Conservation (phyloP, 2,329 filamentous ascomycete species). For the Beauveria scarabaeidicola region DNA sequence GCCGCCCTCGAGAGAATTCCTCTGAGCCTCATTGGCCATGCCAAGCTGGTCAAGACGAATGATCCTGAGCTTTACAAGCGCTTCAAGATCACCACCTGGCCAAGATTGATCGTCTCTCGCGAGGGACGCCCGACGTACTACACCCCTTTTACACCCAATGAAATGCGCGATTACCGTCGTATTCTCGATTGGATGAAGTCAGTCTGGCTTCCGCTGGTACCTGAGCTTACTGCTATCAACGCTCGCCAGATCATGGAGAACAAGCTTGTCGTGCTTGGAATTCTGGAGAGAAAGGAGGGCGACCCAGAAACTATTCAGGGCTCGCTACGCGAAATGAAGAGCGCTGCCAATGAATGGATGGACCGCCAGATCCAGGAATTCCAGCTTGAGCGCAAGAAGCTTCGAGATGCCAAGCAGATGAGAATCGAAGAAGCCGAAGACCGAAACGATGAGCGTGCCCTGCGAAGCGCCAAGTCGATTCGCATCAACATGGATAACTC, state of each 20-base stretch:
- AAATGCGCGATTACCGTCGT: conserved; percentile 78
- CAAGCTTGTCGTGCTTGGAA: conserved; percentile 87
- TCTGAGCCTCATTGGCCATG: conserved; percentile 81
- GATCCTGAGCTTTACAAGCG: conserved; percentile 66
- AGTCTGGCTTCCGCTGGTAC: conserved; percentile 92
- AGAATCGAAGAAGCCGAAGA: conserved; percentile 95
- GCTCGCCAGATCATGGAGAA: conserved; percentile 91
- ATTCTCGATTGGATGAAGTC: conserved; percentile 90
- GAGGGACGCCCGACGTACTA: conserved; percentile 90
- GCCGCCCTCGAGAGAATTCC: conserved; percentile 77
- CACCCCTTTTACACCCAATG: conserved; percentile 72
- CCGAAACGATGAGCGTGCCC: conserved; percentile 77
- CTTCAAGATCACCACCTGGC: conserved; percentile 96
- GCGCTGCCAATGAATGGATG: conserved; percentile 94
- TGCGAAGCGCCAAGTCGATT: conserved; percentile 82
- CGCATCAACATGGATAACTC: conserved; percentile 84
- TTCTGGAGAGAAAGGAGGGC: conserved; percentile 67
- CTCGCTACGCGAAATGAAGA: conserved; percentile 86
- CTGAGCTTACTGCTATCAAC: conserved; percentile 85
- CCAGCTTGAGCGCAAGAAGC: conserved; percentile 85
- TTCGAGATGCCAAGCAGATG: conserved; percentile 88
- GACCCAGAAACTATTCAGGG: conserved; percentile 62
- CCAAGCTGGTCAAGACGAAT: conserved; percentile 84
- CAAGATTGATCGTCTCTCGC: conserved; percentile 79
- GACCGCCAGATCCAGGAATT: conserved; percentile 89